phyloP scores from a whole-genome alignment of 192 early-diverging fungal species.

The Geranomyces variabilis region DNA sequence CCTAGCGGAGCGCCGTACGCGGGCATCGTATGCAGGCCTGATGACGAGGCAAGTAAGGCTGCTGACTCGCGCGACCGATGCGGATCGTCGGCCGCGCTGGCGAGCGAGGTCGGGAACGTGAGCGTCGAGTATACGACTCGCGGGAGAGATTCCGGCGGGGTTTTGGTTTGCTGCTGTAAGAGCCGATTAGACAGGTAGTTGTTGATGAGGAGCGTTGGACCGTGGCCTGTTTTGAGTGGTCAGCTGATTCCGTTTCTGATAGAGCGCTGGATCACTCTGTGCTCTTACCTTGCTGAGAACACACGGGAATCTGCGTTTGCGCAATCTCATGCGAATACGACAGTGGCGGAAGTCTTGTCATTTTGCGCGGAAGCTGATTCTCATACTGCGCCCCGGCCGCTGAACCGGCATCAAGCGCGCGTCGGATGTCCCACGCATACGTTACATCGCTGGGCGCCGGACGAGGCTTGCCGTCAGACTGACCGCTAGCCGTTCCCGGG shows the following conservation, averaged over 20 bases:
- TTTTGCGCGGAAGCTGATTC: background rate
- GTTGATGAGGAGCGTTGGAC: slow-evolving; percentile 25
- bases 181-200: slow-evolving; percentile 14
- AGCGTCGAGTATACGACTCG: slow-evolving; percentile 3
- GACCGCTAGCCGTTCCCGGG: too few relatives aligned
- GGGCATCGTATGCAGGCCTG: slow-evolving; percentile 7
- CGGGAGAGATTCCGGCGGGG: background rate
- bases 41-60: background rate
- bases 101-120: background rate
- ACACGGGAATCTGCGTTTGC: background rate
- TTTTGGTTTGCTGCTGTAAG: background rate
- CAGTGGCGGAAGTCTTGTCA: background rate
- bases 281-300: too few relatives aligned
- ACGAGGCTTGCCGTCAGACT: too few relatives aligned
- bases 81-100: too few relatives aligned
- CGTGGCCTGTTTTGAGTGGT: background rate
- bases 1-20: slow-evolving; percentile 6
- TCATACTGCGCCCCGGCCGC: too few relatives aligned
- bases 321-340: slow-evolving; percentile 10
- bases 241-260: too few relatives aligned
- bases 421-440: slow-evolving; percentile 20
- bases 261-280: too few relatives aligned
- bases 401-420: background rate
- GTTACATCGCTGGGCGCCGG: background rate
- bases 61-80: too few relatives aligned